Evolutionary conservation across 2,329 filamentous ascomycete genomes (phyloP), one percentile per base, ranked within the genome.

Genomic region (Endoconidiophora laricicola): DNA sequence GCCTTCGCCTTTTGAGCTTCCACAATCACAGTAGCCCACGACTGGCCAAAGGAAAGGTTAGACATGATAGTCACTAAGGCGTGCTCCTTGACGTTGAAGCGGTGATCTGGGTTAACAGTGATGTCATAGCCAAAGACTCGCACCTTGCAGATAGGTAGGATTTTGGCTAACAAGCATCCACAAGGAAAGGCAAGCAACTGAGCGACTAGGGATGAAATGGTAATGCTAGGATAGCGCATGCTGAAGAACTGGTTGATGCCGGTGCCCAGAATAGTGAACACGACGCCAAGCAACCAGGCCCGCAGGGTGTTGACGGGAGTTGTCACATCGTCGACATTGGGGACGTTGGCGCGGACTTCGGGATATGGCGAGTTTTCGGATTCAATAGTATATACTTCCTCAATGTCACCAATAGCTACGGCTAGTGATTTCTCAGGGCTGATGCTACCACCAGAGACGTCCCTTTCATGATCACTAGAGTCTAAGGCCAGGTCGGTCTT

Each of bases 201-300:
- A n/a, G 72, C 70, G 12, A 76, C 72, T 49, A 72, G 72, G 0
- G 72, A 69, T 0, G 69, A 69, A 45, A 77, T 72, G 10, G 62
- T 56, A 49, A 76, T 69, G 48, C 70, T 69, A 1, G 73, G 68
- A 39, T 69, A 66, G 41, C 71, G 69, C 41, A 69, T 55, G 7
- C 59, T 60, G 45, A 77, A 73, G 7, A 77, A 60, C 58, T 74
- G 68, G 59, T 79, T 78, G 57, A 75, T 62, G 1, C 65, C 71
- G 0, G 74, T 74, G 22, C 74, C 73, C 45, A 76, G 60, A 0
- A 75, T 79, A 53, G 74, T 73, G 51, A 78, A 66, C 40, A 79
- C 2, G 49, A 74, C 55, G 22, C 76, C 76, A 50, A 80, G 72
- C 4, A 59, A 55, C 76, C 76, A 79, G 26, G 74, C 73, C 14